These are phyloP conservation scores for Trichoderma simmonsii DNA, from an alignment of 2,329 filamentous ascomycete species.

Conservation along the genomic window DNA sequence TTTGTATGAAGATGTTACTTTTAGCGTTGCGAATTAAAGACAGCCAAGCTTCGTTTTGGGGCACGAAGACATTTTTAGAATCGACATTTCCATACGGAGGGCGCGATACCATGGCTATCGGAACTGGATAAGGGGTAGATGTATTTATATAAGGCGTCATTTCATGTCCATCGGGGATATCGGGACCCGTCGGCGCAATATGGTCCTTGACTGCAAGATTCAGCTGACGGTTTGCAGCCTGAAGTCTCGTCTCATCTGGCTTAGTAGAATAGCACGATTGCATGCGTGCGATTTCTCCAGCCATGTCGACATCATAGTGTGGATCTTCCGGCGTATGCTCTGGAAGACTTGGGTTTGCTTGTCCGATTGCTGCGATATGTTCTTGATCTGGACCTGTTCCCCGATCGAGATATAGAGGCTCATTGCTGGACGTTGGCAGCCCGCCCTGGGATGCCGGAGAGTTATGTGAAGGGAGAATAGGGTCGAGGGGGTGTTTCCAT, in stretches of 20 bases:
- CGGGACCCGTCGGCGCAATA: constrained; percentile 52
- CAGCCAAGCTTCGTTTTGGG: constrained; percentile 74
- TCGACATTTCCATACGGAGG: constrained; percentile 64
- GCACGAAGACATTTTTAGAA: constrained; percentile 58
- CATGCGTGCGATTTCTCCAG: constrained; percentile 58
- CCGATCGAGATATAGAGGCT: background rate
- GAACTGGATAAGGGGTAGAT: constrained; percentile 50
- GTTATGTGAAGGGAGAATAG: constrained; percentile 17
- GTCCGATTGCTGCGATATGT: background rate
- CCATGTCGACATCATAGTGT: constrained; percentile 62
- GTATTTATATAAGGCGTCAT: constrained; percentile 63
- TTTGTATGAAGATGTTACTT: constrained; percentile 70
- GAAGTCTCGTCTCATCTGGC: constrained; percentile 49
- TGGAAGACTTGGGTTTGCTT: constrained; percentile 32
- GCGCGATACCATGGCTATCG: constrained; percentile 70
- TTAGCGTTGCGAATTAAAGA: constrained; percentile 64
- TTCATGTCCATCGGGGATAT: constrained; percentile 48
- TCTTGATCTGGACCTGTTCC: background rate
- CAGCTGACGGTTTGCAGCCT: constrained; percentile 62
- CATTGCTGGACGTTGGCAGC: background rate
- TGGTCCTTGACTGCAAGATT: constrained; percentile 57
- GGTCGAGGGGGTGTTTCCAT: constrained; percentile 59
- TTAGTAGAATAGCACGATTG: constrained; percentile 54
- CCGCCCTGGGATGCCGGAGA: constrained; percentile 5
- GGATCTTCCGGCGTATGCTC: constrained; percentile 58